These are phyloP conservation scores for Pyrus pyrifolia DNA, from an alignment of 306 rosid species.

Conservation along the genomic window DNA sequence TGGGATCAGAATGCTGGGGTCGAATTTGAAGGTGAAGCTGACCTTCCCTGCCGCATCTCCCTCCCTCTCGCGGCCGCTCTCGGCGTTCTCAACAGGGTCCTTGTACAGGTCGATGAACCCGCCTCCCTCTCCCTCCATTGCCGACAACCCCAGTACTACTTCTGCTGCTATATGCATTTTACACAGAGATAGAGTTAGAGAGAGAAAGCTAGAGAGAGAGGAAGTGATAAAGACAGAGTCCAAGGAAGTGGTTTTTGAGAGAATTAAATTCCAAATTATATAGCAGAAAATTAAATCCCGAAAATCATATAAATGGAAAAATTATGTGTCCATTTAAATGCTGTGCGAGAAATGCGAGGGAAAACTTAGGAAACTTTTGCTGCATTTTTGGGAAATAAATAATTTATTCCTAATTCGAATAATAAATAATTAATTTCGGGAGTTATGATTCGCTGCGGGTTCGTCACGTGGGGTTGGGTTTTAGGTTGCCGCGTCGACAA, in stretches of 20 bases:
- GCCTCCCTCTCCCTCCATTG: slow-evolving; percentile 22
- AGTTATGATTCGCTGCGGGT: background rate
- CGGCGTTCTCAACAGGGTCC: background rate
- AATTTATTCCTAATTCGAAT: background rate
- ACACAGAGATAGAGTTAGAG: background rate
- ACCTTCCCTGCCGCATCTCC: background rate
- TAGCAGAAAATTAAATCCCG: background rate
- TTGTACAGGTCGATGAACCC: background rate
- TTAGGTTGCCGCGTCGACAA: background rate
- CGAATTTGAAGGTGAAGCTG: slow-evolving; percentile 31
- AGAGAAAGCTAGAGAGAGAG: background rate
- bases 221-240: slow-evolving; percentile 5
- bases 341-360: slow-evolving; percentile 14
- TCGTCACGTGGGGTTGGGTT: background rate
- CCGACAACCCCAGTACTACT: background rate
- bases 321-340: slow-evolving; percentile 1
- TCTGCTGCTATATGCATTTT: slow-evolving; percentile 13
- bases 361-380: background rate
- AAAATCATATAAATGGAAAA: background rate
- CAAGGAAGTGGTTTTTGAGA: slow-evolving; percentile 6
- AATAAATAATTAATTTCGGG: background rate
- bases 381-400: slow-evolving; percentile 1
- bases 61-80: background rate
- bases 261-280: background rate
- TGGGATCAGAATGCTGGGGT: slow-evolving; percentile 24